Evolutionary conservation across 306 rosid genomes (phyloP), one percentile per base, ranked within the genome.

Genomic region (Quercus alba): DNA sequence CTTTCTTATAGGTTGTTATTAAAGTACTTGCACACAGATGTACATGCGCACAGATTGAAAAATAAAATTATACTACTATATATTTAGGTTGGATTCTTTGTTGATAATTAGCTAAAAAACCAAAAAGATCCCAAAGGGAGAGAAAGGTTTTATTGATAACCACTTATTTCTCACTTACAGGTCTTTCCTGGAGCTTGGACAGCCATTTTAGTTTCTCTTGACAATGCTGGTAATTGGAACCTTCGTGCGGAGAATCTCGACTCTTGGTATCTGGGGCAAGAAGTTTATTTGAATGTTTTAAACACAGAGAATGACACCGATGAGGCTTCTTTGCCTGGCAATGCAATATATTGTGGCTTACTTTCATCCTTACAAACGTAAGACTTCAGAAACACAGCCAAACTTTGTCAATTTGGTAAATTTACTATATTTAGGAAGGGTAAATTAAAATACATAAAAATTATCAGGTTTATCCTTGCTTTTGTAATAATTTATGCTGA

Each of bases 171-270:
- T 74, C 18, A 63, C 64, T 49, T 79, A 35, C 78, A 94, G 98
- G 98, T 94, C 74, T 92, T 89, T 83, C 98, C 97, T 0, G 97
- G 97, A 55, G 97, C 97, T 83, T 94, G 98, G 98, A 92, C 98
- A 19, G 98, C 98, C 46, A 90, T 94, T 83, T 90, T 94, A 85
- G 79, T 94, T 38, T 87, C 89, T 82, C 97, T 94, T 8, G 98
- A 92, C 91, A 94, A 84, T 38, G 87, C 97, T 1, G 98, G 98
- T 75, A 94, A 88, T 74, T 92, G 98, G 98, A 94, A 94, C 75
- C 97, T 94, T 79, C 94, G 97, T 4, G 88, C 98, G 2, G 77
- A 92, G 85, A 94, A 94, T 82, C 97, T 94, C 68, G 77, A 92
- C 82, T 92, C 98, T 19, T 89, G 98, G 98, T 88, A 94, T 84